A percentile compares a stretch with the other conserved stretches of the same genome.
phyloP scores from a whole-genome alignment of 2,329 filamentous ascomycete genomes.

The Fusarium oxysporum region DNA sequence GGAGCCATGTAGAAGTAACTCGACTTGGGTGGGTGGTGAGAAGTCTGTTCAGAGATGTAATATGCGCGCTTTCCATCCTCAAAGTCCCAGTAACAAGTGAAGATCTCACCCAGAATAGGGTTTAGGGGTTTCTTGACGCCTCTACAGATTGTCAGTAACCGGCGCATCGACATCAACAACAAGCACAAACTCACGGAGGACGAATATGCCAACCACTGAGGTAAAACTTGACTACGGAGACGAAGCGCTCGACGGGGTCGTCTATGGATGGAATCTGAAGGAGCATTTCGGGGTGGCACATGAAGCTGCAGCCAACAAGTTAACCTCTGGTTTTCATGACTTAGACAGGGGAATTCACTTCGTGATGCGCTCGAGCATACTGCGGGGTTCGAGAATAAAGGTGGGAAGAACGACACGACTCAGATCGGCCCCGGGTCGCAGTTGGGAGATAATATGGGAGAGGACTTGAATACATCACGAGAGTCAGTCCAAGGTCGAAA shows the following conservation, averaged over 20 bases:
- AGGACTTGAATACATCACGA: slow-evolving; percentile 71
- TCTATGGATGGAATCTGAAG: slow-evolving; percentile 88
- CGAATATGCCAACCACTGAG: slow-evolving; percentile 99
- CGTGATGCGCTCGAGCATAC: slow-evolving; percentile 98
- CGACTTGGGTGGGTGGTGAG: slow-evolving; percentile 97
- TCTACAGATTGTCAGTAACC: slow-evolving; percentile 59
- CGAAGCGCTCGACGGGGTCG: slow-evolving; percentile 88
- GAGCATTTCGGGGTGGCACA: slow-evolving; percentile 97
- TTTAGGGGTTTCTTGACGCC: slow-evolving; percentile 99
- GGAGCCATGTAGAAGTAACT: slow-evolving; percentile 99
- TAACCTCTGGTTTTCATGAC: slow-evolving; percentile 12
- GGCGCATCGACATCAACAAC: slow-evolving; percentile 1
- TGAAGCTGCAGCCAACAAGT: slow-evolving; percentile 75
- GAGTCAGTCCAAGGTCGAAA: slow-evolving; percentile 26
- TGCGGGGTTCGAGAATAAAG: slow-evolving; percentile 96
- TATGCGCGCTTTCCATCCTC: slow-evolving; percentile 86
- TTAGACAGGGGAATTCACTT: slow-evolving; percentile 69
- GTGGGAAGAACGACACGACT: slow-evolving; percentile 95
- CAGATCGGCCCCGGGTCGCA: slow-evolving; percentile 93
- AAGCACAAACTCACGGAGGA: slow-evolving; percentile 76
- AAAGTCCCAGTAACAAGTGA: slow-evolving; percentile 96
- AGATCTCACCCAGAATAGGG: slow-evolving; percentile 93
- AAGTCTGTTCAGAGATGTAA: slow-evolving; percentile 98
- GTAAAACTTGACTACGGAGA: slow-evolving; percentile 98
- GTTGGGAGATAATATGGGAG: slow-evolving; percentile 95